phyloP scores from a whole-genome alignment of 106 monocot species.

The Alisma plantagoaquatica region DNA sequence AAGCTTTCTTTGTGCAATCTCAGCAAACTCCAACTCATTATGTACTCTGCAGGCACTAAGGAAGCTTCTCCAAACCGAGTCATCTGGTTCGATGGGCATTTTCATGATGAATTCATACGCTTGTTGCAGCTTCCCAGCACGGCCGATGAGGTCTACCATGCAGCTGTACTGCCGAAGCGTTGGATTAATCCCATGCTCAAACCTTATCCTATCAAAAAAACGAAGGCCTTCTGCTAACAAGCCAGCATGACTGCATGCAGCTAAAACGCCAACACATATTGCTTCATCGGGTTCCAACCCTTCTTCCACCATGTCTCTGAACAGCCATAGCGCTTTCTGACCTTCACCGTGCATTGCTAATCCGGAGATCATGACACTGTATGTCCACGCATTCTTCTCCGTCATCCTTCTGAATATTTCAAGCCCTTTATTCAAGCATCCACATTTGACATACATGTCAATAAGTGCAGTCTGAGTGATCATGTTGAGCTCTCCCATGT shows the following conservation, averaged over 20 bases:
- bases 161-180: constrained; percentile 62
- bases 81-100: constrained; percentile 42
- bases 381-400: constrained; percentile 48
- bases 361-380: constrained; percentile 61
- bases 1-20: constrained; percentile 30
- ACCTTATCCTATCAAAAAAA: constrained; percentile 48
- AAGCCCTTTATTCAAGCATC: constrained; percentile 34
- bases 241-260: constrained; percentile 56
- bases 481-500: constrained; percentile 16
- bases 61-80: constrained; percentile 51
- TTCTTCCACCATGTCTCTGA: constrained; percentile 39
- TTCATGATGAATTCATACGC: constrained; percentile 30
- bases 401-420: constrained; percentile 35
- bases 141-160: constrained; percentile 57
- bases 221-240: constrained; percentile 42
- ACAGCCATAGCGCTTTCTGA: constrained; percentile 32
- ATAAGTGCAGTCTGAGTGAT: constrained; percentile 47
- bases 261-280: constrained; percentile 50
- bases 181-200: constrained; percentile 40
- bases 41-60: constrained; percentile 48
- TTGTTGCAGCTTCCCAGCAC: constrained; percentile 41
- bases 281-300: constrained; percentile 45
- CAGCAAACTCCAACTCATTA: constrained; percentile 39
- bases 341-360: constrained; percentile 54
- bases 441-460: constrained; percentile 71